Evolutionary conservation across 83 land plant species (phyloP), one percentile per base, ranked within the genome.

Genomic region (Diphasiastrum complanatum): DNA sequence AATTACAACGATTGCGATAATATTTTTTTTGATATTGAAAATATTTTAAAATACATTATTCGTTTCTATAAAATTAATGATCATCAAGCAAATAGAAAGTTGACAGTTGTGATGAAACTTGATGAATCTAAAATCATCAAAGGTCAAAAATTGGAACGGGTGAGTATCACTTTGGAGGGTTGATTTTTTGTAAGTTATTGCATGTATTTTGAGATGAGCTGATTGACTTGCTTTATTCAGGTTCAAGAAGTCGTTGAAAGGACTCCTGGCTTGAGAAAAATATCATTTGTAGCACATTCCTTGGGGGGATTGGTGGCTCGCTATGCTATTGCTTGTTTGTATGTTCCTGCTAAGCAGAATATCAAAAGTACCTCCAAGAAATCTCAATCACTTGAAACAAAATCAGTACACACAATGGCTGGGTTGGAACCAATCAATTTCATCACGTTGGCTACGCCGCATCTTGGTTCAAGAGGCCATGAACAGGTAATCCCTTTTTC

Each of bases 251-350:
- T 82, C 59, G 69, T 82, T n/a, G 72, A 49, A 33, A 68, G 47
- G 5, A 70, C 70, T 51, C 76, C 64, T 67, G 78, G 76, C 38
- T 61, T 85, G 26, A 63, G 23, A 20, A 82, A 79, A 43, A 85
- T 85, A 11, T 85, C 89, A 20, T 85, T 85, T 76, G 81, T 85
- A 29, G 75, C 83, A 51, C 89, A 85, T 67, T 85, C 89, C 1
- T 57, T 85, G 46, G 89, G 89, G 36, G 89, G 88, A 10, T 70
- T 85, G 60, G 64, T 85, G 32, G 86, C 89, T 65, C 57, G 89
- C 26, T 85, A 85, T 76, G 86, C 86, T 40, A 64, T 83, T 48
- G 80, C 78, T 43, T 72, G 61, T 58, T 77, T 83, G 1, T 83
- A 76, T 64, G n/a, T 16, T 8, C 54, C 54, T 4, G n/a, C 41